Base-by-base conservation (phyloP, 495 filamentous ascomycete genomes). In the Clohesyomyces aquaticus region DNA sequence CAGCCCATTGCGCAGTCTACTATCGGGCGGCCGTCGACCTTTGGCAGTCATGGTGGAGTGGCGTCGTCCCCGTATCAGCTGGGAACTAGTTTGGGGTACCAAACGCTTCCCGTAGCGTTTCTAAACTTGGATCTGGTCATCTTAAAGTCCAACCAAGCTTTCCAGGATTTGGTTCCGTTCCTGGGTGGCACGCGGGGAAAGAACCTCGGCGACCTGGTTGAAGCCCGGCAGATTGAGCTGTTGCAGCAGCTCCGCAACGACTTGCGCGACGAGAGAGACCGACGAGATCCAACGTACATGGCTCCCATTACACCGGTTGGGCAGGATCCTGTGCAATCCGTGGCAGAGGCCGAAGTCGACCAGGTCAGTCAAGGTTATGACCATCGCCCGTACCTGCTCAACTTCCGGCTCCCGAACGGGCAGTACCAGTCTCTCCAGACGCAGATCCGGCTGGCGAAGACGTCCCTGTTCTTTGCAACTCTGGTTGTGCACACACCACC, bases 121-220 rank as follows among this genome's bases (percentile, higher is more conserved):
- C 59, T 78, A 9, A 71, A 77, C 46, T 66, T 77, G 29, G 73
- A 79, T 55, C 56, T 79, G 10, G 61, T 73, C 14, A 66, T 79
- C 23, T 43, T 76, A 23, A 72, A 72, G 25, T 65, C 71, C 0
- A 78, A 75, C 46, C 59, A 49, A 28, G 59, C 66, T 1, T 79
- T 79, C 58, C 67, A 70, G 27, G 65, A 74, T 11, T 52, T 73
- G 9, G 54, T 75, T 22, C 18, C 67, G 18, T 63, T 61, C 21
- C 67, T 67, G 1, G 57, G 61, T 0, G 67, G 75, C 27, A 38
- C 72, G n/a, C 45, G 65, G 22, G 76, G 71, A 23, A 71, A 66
- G 45, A 68, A 66, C 28, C 65, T 79, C 25, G 32, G 28, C 21
- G 70, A 76, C 9, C 38, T 77, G 14, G 66, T 75, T 1, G 60